Evolutionary conservation across 2,329 filamentous ascomycete genomes (phyloP), one percentile per base, ranked within the genome.

Genomic region (Polytolypa hystricis): DNA sequence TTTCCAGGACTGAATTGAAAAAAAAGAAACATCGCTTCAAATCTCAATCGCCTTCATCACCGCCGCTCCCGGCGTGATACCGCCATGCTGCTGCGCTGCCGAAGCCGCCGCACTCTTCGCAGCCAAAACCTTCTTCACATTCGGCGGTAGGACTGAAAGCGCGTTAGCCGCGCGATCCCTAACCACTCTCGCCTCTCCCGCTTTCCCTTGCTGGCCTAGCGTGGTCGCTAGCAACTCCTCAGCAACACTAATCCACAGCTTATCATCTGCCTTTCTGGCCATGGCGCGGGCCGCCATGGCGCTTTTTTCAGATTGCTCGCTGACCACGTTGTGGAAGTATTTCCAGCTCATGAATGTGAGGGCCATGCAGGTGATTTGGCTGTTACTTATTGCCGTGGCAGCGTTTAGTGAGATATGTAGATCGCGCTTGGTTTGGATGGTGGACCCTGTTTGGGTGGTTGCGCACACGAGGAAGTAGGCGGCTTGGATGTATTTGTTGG

Each of bases 341-440:
- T 78, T 74, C 51, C 73, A 77, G 35, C 82, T 81, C 81, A 95
- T 93, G 45, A 91, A 79, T 47, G 79, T 86, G 41, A 95, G 73
- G 4, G 81, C 79, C 45, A 95, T 81, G 32, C 79, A 79, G n/a
- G 86, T 71, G 37, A 87, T 80, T 45, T 93, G 82, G 19, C 75
- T 75, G 54, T 94, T 94, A 37, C 70, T 69, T 6, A 81, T 77
- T 5, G 67, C 66, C 45, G 80, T 79, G 9, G 83, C 79, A 2
- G 77, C 74, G 26, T 72, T 70, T 28, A 94, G 70, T 2, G 85
- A 81, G 26, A 71, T 69, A 42, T 84, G 77, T 37, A 95, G 79
- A 50, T 81, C 77, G 27, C 79, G 73, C 59, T 94, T 95, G 38
- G 82, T 79, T 43, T 81, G 74, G 41, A 84, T 77, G 42, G 91